Percentiles rank a stretch among this genome's conserved stretches.
phyloP scores from a whole-genome alignment of 1,284 basidiomycete genomes.

The Fomitiporia mediterranea region DNA sequence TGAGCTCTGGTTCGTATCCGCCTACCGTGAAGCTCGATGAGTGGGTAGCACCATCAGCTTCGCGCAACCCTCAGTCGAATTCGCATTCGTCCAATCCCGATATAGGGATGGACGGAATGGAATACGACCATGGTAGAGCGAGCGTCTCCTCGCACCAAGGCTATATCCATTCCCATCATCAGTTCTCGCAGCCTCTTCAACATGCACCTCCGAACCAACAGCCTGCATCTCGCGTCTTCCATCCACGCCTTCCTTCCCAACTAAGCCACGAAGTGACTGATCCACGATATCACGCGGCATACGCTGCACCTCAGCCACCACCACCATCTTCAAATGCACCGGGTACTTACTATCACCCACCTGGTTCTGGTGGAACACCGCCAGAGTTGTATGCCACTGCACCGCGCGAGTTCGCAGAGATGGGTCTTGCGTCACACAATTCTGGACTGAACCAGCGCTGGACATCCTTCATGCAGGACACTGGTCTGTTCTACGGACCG shows the following conservation, averaged over 20 bases:
- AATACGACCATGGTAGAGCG: conserved; percentile 14
- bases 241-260: neutral
- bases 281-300: neutral
- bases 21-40: conserved; percentile 11
- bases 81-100: conserved; percentile 16
- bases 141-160: conserved; percentile 8
- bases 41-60: conserved; percentile 10
- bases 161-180: conserved; percentile 12
- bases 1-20: conserved; percentile 1
- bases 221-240: neutral
- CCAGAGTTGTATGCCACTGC: conserved; percentile 15
- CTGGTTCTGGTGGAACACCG: conserved; percentile 5
- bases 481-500: conserved; percentile 15
- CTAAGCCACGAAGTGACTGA: neutral
- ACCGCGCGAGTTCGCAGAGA: conserved; percentile 17
- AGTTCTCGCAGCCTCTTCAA: neutral
- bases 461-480: conserved; percentile 19
- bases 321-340: neutral
- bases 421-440: conserved; percentile 18
- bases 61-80: conserved; percentile 16
- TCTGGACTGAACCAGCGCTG: conserved; percentile 20
- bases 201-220: conserved; percentile 3
- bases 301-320: neutral
- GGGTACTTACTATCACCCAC: neutral
- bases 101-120: conserved; percentile 19